Evolutionary conservation across 2,329 filamentous ascomycete species (phyloP), one percentile per base, ranked within the genome.

Genomic region (Pseudocercospora macadamiae): DNA sequence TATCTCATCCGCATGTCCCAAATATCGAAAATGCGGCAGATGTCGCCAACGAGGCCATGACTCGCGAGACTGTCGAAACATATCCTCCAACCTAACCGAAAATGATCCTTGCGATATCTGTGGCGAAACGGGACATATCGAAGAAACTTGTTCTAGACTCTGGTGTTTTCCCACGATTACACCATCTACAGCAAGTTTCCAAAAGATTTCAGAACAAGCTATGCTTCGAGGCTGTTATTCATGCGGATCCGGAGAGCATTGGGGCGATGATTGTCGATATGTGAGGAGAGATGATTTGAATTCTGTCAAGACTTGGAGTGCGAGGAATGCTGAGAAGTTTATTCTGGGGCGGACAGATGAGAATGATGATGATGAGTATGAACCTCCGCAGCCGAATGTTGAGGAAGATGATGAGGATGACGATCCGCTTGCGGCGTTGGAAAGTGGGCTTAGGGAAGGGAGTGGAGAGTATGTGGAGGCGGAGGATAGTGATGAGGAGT

Each of bases 81-180:
- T 44, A 8, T 36, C 45, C 3, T 54, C 30, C 16, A 19, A 48
- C 34, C n/a, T 18, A 14, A 14, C n/a, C n/a, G n/a, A n/a, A n/a
- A 16, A 9, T 26, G 54, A 60, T 18, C n/a, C 6, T 28, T 62
- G 51, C 21, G 58, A 60, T 37, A 42, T 60, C 8, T 60, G 58
- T 26, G 36, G 32, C 14, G 34, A 61, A 16, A 28, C 25, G 10
- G 66, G 66, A 10, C 54, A 55, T 42, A 55, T 66, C 9, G 68
- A 71, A 44, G 65, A 68, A 44, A 60, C 68, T 21, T 71, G 68
- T 51, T 34, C 61, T 2, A 23, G 54, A 8, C 45, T 71, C 16
- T 70, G 68, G 66, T 53, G 65, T 26, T 54, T 59, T 16, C 34
- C 44, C 10, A 54, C 37, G 18, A 21, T 42, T 8, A 18, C 18